Evolutionary conservation across 75 land plant genomes (phyloP), one percentile per base, ranked within the genome.

Genomic region (Azolla pinnata): DNA sequence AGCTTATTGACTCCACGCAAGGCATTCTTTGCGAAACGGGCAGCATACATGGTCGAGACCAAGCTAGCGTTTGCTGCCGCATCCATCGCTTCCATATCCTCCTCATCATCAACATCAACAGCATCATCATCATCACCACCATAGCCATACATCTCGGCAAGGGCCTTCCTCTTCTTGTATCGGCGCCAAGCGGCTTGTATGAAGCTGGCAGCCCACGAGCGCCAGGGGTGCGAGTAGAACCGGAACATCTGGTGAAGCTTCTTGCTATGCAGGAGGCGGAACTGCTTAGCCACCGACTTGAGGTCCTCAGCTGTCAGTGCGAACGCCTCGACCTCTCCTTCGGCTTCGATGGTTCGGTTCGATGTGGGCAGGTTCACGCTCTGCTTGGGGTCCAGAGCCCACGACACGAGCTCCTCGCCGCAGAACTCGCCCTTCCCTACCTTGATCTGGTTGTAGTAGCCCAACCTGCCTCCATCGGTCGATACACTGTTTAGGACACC

Each of bases 391-490:
- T 79, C 81, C 25, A 86, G 54, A 9, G 85, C 90, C 90, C 86
- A 86, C 0, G 83, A 78, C 20, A 78, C 72, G 4, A 84, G 75
- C 51, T 84, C 87, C 57, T 85, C 87, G 5, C 88, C 88, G 52
- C 88, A 85, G 69, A 82, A 86, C 38, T 77, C 83, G n/a, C 90
- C 90, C 0, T 76, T 67, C 50, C 59, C 47, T 17, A 83, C 74
- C 23, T 29, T 18, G 25, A 56, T 62, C 1, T 66, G 60, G 56
- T 83, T 86, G 66, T 79, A 70, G 62, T 83, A 86, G 16, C 90
- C 86, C 10, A 83, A 80, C 42, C 90, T 72, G 20, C 90, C 90
- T 52, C 90, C 86, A 70, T 86, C 71, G 8, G 90, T 86, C 4
- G 90, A 83, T 24, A 72, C 57, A 40, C 81, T 77, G 31, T 67